These are phyloP conservation scores for Rubia balearica DNA, from an alignment of 305 asterid genomes.

Conservation along the genomic window DNA sequence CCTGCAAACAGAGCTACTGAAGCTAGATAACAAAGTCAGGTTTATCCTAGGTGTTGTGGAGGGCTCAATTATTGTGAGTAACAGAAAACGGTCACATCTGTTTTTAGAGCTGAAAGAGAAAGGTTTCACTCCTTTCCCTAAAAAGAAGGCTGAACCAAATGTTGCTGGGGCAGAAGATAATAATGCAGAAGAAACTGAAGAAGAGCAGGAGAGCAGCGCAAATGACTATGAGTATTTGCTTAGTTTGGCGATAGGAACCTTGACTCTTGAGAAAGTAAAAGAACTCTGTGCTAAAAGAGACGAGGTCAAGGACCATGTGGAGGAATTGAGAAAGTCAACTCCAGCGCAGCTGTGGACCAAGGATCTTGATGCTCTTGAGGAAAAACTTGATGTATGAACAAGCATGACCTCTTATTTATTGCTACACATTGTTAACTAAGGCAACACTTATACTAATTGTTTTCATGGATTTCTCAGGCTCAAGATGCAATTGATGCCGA, in stretches of 20 bases:
- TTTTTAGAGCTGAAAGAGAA: constrained; percentile 70
- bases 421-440: neutral
- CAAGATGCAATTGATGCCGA: constrained; percentile 35
- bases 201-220: constrained; percentile 38
- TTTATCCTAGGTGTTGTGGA: constrained; percentile 75
- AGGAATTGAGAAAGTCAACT: constrained; percentile 57
- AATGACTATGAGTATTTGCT: constrained; percentile 91
- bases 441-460: neutral
- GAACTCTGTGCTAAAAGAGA: constrained; percentile 68
- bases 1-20: constrained; percentile 63
- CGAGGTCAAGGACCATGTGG: constrained; percentile 50
- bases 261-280: constrained; percentile 74
- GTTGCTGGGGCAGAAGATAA: constrained; percentile 65
- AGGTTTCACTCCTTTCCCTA: constrained; percentile 89
- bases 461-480: constrained; percentile 37
- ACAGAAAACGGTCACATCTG: constrained; percentile 76
- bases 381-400: constrained; percentile 54
- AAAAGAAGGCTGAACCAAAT: constrained; percentile 50
- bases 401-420: neutral
- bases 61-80: constrained; percentile 78
- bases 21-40: constrained; percentile 73
- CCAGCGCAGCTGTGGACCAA: constrained; percentile 59
- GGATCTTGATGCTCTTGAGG: constrained; percentile 76
- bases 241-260: constrained; percentile 71
- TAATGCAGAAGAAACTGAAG: constrained; percentile 63